A percentile compares a stretch with the other conserved stretches of the same genome.
Conservation (phyloP, 495 filamentous ascomycete genomes). For the Parathielavia hyrcaniae region DNA sequence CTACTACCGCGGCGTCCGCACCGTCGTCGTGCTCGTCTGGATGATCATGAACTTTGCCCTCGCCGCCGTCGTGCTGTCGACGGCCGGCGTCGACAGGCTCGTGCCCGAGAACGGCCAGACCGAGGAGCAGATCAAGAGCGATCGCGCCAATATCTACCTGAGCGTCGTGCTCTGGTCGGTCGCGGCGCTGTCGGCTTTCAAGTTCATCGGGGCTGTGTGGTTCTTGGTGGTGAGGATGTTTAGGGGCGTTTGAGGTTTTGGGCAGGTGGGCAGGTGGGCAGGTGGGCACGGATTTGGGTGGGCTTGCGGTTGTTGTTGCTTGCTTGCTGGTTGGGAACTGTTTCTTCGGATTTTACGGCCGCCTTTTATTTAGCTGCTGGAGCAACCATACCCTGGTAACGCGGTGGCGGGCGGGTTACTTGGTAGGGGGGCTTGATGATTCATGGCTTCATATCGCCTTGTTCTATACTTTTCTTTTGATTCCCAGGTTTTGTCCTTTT, state of each 20-base stretch:
- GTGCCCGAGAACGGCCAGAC: conserved; percentile 34
- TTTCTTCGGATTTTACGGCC: no score
- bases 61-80: conserved; percentile 75
- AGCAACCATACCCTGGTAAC: no score
- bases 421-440: no score
- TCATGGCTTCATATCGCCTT: no score
- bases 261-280: not conserved
- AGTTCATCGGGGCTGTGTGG: conserved; percentile 89
- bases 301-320: no score
- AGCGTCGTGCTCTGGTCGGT: conserved; percentile 88
- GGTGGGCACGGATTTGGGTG: no score
- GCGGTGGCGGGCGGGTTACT: no score
- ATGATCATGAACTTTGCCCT: conserved; percentile 95
- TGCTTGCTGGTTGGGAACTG: no score
- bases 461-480: no score
- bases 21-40: conserved; percentile 87
- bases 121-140: conserved; percentile 42
- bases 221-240: conserved; percentile 92
- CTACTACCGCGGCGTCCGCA: conserved; percentile 95
- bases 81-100: conserved; percentile 71
- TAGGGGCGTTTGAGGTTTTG: conserved; percentile 51
- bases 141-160: conserved; percentile 72
- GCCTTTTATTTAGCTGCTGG: no score
- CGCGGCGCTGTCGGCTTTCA: conserved; percentile 76
- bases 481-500: no score